Base-by-base conservation (phyloP, 2,329 filamentous ascomycete genomes). In the Proliferodiscus dingleyae region DNA sequence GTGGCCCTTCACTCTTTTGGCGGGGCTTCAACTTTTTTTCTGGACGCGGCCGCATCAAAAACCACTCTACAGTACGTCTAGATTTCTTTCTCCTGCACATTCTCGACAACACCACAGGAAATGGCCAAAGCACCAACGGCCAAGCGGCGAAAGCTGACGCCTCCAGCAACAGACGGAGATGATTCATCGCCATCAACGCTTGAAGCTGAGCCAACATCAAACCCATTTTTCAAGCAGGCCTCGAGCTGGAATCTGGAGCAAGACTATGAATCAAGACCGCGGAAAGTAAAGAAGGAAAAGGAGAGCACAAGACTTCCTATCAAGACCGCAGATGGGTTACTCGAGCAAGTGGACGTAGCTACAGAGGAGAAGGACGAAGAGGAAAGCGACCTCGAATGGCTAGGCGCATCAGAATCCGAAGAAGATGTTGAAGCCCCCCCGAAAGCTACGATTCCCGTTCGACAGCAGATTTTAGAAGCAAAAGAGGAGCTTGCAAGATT, bases 401-500 rank as follows among this genome's bases (percentile, higher is more conserved):
- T 90, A 43, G 72, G 73, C 8, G 72, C 73, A 37, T 73, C 73
- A 18, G 72, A 72, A 19, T 66, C 63, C 15, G 68, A 70, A 18
- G 16, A 70, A 34, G 72, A 74, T n/a, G 73, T 75, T n/a, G 70
- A 74, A 28, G 64, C 66, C 28, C 66, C 69, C 18, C 67, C 75
- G 50, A 74, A 75, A 49, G 81, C 85, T 1, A 77, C 81, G 54
- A 71, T 94, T 23, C 81, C 89, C 1, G 74, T 85, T 52, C 78
- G 83, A 47, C 80, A 95, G 60, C 87, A 95, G 66, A 86, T 98
- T 40, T 59, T 87, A 19, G 80, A 86, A 51, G 89, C 90, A 8
- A 95, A 98, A 65, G 93, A 97, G 63, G 90, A 97, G 61, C 71
- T 98, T 46, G 91, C 93, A 16, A 83, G 84, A 58, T 78, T 94